Evolutionary conservation across 2,329 filamentous ascomycete genomes (phyloP), one percentile per base, ranked within the genome.

Genomic region (Magnaporthiopsis poae): DNA sequence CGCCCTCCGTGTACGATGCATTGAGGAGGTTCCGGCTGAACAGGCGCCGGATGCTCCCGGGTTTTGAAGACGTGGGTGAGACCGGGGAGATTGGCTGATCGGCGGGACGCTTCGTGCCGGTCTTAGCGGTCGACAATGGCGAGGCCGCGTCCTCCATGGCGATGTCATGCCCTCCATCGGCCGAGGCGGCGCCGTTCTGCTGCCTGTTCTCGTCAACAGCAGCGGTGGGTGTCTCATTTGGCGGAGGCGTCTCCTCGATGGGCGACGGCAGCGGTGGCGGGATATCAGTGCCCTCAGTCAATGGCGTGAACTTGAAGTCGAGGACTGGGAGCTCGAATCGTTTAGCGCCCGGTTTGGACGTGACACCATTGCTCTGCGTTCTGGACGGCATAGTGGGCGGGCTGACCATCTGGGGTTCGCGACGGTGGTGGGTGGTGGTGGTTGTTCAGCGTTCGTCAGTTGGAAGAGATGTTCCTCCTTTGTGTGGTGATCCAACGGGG

Each of bases 241-340:
- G 80, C 66, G 79, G 78, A 61, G 78, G 78, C 60, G 79, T 77
- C 73, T 84, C 81, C 70, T 79, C 75, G 65, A 81, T 75, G 62
- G 84, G 84, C 63, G 84, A 86, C 25, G 84, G 83, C 62, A 78
- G 78, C 31, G 85, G 85, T 36, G 85, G 82, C 61, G 85, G 85
- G 70, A 87, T 87, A 72, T 84, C 73, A 73, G 85, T 87, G 66
- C 85, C 85, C 60, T 87, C 84, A 61, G 85, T 87, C 72, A 87
- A 77, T 62, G 81, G 84, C 68, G 81, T 80, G 71, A 86, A 86
- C 70, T 85, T 81, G 76, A 87, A 80, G 69, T 87, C 78, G 68
- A 87, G 79, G 62, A 80, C 81, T 11, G 85, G 85, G 67, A 87
- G 80, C 76, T 86, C 82, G 69, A 87, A 87, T 29, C 74, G 73